phyloP scores from a whole-genome alignment of 1,284 basidiomycete species.

The Sanghuangporus sanghuang region DNA sequence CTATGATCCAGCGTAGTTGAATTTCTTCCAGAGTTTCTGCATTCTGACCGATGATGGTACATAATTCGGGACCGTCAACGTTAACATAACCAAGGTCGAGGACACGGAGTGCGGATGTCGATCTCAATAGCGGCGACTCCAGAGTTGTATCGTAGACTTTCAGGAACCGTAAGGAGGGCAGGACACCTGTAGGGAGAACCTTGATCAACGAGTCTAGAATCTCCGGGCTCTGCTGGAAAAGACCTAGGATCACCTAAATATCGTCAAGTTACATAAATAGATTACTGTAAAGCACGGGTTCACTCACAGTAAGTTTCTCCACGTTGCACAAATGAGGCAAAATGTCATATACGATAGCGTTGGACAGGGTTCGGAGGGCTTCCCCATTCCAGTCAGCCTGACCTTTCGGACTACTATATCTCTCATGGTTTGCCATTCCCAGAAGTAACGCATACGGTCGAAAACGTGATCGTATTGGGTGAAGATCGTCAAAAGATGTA shows the following conservation, averaged over 20 bases:
- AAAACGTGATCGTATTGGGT: background rate
- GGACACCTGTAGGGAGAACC: background rate
- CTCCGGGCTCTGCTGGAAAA: conserved; percentile 8
- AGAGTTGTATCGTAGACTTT: conserved; percentile 12
- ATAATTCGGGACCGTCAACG: background rate
- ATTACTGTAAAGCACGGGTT: background rate
- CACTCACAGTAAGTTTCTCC: conserved; percentile 3
- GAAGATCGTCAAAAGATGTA: background rate
- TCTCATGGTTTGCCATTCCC: background rate
- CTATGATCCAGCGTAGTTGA: conserved; percentile 11
- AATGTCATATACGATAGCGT: background rate
- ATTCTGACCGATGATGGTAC: conserved; percentile 6
- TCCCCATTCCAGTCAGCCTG: conserved; percentile 9
- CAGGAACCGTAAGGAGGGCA: background rate
- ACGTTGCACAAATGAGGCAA: conserved; percentile 2
- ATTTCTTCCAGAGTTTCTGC: conserved; percentile 8
- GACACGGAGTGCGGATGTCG: conserved; percentile 1
- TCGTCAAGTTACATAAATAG: background rate
- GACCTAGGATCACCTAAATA: conserved; percentile 13
- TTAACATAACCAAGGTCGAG: conserved; percentile 12
- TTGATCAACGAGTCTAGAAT: conserved; percentile 7
- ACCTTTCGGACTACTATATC: background rate
- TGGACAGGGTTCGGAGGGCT: conserved; percentile 1
- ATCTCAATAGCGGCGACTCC: background rate
- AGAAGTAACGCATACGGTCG: background rate